phyloP scores from a whole-genome alignment of 2,329 filamentous ascomycete species.

The Hymenoscyphus salicellus region DNA sequence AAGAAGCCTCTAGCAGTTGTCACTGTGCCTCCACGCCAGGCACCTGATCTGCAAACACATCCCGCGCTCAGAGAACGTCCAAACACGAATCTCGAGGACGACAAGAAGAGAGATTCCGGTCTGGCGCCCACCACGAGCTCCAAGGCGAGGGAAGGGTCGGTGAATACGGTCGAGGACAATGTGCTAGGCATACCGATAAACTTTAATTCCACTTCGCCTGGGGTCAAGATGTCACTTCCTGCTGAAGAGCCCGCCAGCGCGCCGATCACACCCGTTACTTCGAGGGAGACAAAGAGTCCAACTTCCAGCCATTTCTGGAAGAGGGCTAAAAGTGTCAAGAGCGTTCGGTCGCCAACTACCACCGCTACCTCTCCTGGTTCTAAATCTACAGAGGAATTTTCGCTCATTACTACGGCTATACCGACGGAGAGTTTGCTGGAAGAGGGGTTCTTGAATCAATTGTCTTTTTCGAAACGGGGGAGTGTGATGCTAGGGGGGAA shows the following conservation, averaged over 20 bases:
- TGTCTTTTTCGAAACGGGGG: conserved; percentile 62
- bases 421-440: conserved; percentile 56
- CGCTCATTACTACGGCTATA: conserved; percentile 55
- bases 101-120: conserved; percentile 55
- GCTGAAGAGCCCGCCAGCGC: neutral
- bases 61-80: conserved; percentile 29
- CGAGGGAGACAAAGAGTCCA: conserved; percentile 21
- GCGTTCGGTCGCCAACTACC: conserved; percentile 10
- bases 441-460: conserved; percentile 53
- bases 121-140: conserved; percentile 48
- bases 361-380: conserved; percentile 17
- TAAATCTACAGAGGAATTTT: conserved; percentile 40
- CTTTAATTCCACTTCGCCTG: conserved; percentile 21
- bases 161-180: conserved; percentile 31
- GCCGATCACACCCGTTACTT: conserved; percentile 4
- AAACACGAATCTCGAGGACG: conserved; percentile 33
- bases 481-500: conserved; percentile 60
- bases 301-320: conserved; percentile 20
- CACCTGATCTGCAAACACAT: conserved; percentile 32
- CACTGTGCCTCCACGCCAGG: conserved; percentile 31
- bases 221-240: conserved; percentile 8
- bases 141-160: conserved; percentile 43
- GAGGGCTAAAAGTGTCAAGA: conserved; percentile 21
- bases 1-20: conserved; percentile 56
- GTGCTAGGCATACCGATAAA: conserved; percentile 27